Percentiles rank a stretch among this genome's conserved stretches.
These are phyloP conservation scores for Berberis vulgaris DNA, from an alignment of 164 flowering plant species.

Conservation along the genomic window DNA sequence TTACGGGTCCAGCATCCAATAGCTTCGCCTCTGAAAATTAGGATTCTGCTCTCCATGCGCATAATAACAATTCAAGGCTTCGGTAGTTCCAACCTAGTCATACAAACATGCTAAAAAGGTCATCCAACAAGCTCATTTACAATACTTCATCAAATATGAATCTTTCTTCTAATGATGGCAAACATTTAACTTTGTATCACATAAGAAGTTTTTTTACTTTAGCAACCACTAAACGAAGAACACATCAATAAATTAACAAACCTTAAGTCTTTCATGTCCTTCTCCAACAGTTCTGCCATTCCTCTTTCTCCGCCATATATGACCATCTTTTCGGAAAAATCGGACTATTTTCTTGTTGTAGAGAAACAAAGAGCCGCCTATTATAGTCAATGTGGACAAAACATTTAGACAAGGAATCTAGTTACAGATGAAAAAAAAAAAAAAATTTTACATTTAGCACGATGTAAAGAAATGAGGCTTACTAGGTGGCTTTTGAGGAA, in stretches of 20 bases:
- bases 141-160: no score
- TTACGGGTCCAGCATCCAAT: constrained; percentile 95
- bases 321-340: constrained; percentile 86
- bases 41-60: constrained; percentile 85
- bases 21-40: constrained; percentile 89
- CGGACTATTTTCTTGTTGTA: constrained; percentile 80
- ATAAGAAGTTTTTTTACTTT: background rate
- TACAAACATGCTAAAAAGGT: constrained; percentile 7
- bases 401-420: background rate
- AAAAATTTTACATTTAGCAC: background rate
- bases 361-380: constrained; percentile 92
- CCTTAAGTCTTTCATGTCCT: constrained; percentile 97
- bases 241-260: constrained; percentile 11
- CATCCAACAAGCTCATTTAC: background rate
- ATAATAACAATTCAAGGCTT: constrained; percentile 92
- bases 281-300: constrained; percentile 89
- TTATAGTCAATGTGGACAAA: constrained; percentile 7
- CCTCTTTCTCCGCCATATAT: constrained; percentile 85
- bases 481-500: constrained; percentile 58
- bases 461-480: constrained; percentile 7
- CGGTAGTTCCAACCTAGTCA: constrained; percentile 84
- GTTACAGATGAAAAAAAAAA: background rate
- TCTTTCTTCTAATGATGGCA: no score
- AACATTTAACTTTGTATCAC: no score
- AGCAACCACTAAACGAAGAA: background rate